Evolutionary conservation across 2,329 filamentous ascomycete species (phyloP), one percentile per base, ranked within the genome.

Genomic region (Colletotrichum tofieldiae): DNA sequence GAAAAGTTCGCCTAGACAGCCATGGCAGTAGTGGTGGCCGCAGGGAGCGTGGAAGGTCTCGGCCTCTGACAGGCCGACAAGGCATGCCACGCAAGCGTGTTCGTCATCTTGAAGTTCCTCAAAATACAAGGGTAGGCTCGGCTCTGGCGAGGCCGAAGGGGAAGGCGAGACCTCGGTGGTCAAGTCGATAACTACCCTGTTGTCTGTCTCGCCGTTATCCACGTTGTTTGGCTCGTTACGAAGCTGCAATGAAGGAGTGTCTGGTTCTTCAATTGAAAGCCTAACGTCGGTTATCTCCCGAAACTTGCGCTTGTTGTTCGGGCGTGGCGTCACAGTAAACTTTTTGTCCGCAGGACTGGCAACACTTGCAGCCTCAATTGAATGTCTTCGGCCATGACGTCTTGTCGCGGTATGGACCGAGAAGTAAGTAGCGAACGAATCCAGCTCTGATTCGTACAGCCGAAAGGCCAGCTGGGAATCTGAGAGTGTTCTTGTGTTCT

Each of bases 11-110:
- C 75, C 75, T 0, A 91, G 74, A 75, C 90, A 91, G 1, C 73
- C 73, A 0, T 77, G 76, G 74, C 89, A 92, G 77, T 90, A 91
- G 3, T 83, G 75, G 73, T 91, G 87, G 0, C 77, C 12, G 77
- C 88, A 82, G 32, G 84, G 78, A 76, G 41, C 45, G 63, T 0
- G 63, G 35, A 16, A 72, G 14, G 29, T 56, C 20, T 32, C 49
- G 18, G 29, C 49, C 29, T 52, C 49, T 2, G 2, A 6, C 3
- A 52, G 8, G 7, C 18, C 26, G 8, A 20, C 11, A 32, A 55
- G 29, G 3, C 51, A 55, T n/a, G 29, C 51, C 29, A 55, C 51
- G 18, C 51, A 55, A 35, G 9, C 3, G 51, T 55, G 20, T 12
- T 55, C 8, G 32, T n/a, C 29, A 20, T 12, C 51, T 20, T 55